Conservation (phyloP, 1,139 yeast species). For the Pichia sp. region DNA sequence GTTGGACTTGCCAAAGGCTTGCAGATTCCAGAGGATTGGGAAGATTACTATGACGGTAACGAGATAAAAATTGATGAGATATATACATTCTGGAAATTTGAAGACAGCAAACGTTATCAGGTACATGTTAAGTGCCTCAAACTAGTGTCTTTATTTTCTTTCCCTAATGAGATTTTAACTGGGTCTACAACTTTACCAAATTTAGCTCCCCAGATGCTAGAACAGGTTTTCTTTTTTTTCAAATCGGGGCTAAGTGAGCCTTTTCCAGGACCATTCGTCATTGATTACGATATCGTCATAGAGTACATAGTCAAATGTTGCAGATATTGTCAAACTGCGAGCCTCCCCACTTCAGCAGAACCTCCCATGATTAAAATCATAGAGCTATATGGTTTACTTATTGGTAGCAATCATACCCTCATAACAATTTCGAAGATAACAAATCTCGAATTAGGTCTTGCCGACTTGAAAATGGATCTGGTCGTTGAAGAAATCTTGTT, state of each 20-base stretch:
- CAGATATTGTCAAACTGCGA: slow-evolving; percentile 9
- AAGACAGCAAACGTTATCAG: slow-evolving; percentile 5
- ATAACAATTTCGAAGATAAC: slow-evolving; percentile 29
- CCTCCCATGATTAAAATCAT: slow-evolving; percentile 12
- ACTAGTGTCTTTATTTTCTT: slow-evolving; percentile 10
- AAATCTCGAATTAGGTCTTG: slow-evolving; percentile 9
- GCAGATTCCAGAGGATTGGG: slow-evolving; percentile 53
- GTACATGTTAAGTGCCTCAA: slow-evolving; percentile 40
- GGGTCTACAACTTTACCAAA: background rate
- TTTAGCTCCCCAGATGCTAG: slow-evolving; percentile 38
- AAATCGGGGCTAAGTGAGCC: slow-evolving; percentile 54
- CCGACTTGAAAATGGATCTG: slow-evolving; percentile 11
- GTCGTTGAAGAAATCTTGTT: slow-evolving; percentile 31
- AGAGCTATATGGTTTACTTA: slow-evolving; percentile 13
- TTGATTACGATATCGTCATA: slow-evolving; percentile 31
- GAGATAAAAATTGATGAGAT: slow-evolving; percentile 30
- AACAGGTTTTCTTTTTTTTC: slow-evolving; percentile 54
- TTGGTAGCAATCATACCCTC: slow-evolving; percentile 11
- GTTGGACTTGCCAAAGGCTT: slow-evolving; percentile 68
- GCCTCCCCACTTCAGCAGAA: background rate
- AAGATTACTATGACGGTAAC: slow-evolving; percentile 36
- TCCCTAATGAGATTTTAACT: slow-evolving; percentile 9
- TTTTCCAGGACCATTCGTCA: slow-evolving; percentile 57
- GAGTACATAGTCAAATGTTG: slow-evolving; percentile 12
- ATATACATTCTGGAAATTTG: slow-evolving; percentile 35